Evolutionary conservation across 2,329 filamentous ascomycete species (phyloP).

Genomic region (Geosmithia morbida): DNA sequence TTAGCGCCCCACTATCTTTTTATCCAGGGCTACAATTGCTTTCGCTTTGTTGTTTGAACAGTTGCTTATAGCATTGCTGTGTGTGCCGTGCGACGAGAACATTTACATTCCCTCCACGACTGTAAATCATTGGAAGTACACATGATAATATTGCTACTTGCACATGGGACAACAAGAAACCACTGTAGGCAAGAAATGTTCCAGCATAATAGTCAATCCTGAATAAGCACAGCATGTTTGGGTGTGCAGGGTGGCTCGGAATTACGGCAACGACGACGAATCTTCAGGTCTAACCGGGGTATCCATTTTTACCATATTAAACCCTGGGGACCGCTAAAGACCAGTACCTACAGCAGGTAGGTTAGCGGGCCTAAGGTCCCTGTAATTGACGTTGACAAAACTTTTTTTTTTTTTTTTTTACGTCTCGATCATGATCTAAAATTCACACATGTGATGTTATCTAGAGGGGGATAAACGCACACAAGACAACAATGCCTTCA

Average conservation of each 20-base stretch:
- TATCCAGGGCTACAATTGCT: no score
- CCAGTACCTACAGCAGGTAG: neutral
- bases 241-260: neutral
- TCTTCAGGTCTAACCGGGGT: neutral
- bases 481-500: conserved; percentile 1
- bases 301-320: neutral
- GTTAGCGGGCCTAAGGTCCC: neutral
- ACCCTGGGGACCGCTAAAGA: neutral
- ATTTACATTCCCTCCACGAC: no score
- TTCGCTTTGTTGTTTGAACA: no score
- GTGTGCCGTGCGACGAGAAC: no score
- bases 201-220: neutral
- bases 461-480: no score
- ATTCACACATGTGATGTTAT: no score
- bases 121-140: no score
- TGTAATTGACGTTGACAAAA: neutral
- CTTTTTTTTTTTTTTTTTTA: neutral
- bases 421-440: neutral
- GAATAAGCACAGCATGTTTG: neutral
- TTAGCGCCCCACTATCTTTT: no score
- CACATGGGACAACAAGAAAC: no score
- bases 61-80: no score
- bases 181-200: no score
- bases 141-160: no score
- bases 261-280: neutral